Evolutionary conservation across 495 filamentous ascomycete genomes (phyloP), one percentile per base, ranked within the genome.

Genomic region (Talaromyces adpressus): DNA sequence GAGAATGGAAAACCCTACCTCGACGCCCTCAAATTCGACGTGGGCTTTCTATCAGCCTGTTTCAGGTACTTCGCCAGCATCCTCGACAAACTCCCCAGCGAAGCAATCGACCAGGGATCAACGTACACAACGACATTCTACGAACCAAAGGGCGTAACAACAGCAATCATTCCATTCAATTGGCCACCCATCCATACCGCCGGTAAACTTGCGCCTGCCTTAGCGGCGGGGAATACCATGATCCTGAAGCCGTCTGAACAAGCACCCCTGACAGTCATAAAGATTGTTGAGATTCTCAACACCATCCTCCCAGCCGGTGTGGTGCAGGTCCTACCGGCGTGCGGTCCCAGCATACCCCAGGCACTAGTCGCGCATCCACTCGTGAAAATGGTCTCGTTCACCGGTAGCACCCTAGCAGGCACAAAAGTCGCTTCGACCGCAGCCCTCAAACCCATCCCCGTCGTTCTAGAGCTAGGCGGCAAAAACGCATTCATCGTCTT

Each of bases 401-500:
- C 57, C n/a, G 66, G 66, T 1, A 54, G 53, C 11, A 22, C 22
- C 2, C 0, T 51, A 12, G n/a, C 62, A 4, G 62, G 62, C 29
- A 7, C 3, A 20, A 20, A 7, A 11, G 22, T 57, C 7, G 7
- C 6, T 0, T 7, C 14, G 1, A 23, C 51, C 0, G 62, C 62
- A 6, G 52, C 30, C 39, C n/a, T 6, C 6, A 57, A 12, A 22
- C 51, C 32, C 6, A 68, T 70, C 14, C 57, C 61, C 12, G 23
- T 36, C 32, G 39, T 56, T 2, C 61, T 68, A 1, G 64, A 68
- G 47, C 61, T 66, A 22, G 66, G 66, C 25, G 66, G 64, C 0
- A 68, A 68, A 71, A 85, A 82, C 61, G 83, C 85, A 5, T 75
- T 81, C 27, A 72, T 88, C 27, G 73, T 87, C 27, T 79, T 87